Evolutionary conservation across 1,284 basidiomycete species (phyloP).

Genomic region (Microbotryum silenes-acaulis): DNA sequence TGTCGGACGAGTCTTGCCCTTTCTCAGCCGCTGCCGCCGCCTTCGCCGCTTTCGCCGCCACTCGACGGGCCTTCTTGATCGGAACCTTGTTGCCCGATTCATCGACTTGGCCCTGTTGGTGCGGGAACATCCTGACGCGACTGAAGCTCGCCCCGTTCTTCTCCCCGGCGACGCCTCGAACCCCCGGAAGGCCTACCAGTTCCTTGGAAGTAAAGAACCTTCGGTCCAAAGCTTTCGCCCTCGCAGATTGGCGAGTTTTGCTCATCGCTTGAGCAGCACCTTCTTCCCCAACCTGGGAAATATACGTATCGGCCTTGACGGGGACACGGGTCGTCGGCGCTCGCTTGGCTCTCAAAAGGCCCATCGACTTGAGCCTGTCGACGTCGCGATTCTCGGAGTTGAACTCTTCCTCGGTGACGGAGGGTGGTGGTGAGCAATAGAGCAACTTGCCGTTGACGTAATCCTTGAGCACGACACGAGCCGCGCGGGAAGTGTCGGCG

Average conservation of each 20-base stretch:
- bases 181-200: constrained; percentile 5
- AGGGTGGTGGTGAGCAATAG: constrained; percentile 78
- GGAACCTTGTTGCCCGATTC: constrained; percentile 61
- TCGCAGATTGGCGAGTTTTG: constrained; percentile 24
- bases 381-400: constrained; percentile 65
- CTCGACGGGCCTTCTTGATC: constrained; percentile 33
- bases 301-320: constrained; percentile 73
- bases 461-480: constrained; percentile 91
- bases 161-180: constrained; percentile 27
- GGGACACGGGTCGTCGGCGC: constrained; percentile 76
- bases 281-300: constrained; percentile 41
- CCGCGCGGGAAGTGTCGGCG: constrained; percentile 90
- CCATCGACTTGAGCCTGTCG: constrained; percentile 47
- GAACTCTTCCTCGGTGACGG: constrained; percentile 60
- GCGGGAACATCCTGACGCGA: constrained; percentile 60
- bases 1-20: constrained; percentile 45
- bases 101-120: constrained; percentile 62
- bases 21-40: constrained; percentile 45
- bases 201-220: constrained; percentile 62
- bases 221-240: constrained; percentile 56
- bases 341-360: constrained; percentile 55
- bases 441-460: constrained; percentile 92
- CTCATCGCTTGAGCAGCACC: constrained; percentile 29
- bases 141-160: constrained; percentile 53
- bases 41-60: constrained; percentile 36